phyloP scores from a whole-genome alignment of 1,284 basidiomycete genomes.

The Porogramme epimiltina region DNA sequence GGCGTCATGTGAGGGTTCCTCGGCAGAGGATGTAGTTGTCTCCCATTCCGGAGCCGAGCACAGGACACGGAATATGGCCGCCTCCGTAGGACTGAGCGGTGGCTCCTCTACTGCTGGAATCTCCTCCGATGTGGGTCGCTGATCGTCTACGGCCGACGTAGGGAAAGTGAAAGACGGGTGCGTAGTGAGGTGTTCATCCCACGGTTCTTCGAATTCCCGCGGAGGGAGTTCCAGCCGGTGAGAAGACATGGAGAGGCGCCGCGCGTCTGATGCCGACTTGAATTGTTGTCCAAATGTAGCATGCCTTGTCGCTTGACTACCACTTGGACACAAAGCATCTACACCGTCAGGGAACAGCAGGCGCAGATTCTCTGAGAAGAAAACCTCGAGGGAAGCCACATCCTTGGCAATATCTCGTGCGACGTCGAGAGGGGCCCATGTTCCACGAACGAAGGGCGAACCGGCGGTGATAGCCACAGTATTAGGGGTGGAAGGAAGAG shows the following conservation, averaged over 20 bases:
- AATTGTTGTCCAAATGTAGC: conserved; percentile 61
- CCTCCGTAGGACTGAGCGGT: conserved; percentile 68
- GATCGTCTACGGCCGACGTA: conserved; percentile 24
- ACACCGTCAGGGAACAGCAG: conserved; percentile 53
- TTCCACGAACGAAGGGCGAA: conserved; percentile 53
- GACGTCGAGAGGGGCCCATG: conserved; percentile 64
- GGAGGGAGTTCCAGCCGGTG: conserved; percentile 28
- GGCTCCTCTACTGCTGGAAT: conserved; percentile 32
- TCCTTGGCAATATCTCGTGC: conserved; percentile 53
- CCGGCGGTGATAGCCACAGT: conserved; percentile 48
- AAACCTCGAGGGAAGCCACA: conserved; percentile 47
- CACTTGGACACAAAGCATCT: conserved; percentile 4
- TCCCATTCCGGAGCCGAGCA: conserved; percentile 64
- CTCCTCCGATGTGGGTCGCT: conserved; percentile 24
- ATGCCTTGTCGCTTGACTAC: conserved; percentile 26
- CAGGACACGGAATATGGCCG: conserved; percentile 66
- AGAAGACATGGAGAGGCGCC: conserved; percentile 29
- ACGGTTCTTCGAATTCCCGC: conserved; percentile 26
- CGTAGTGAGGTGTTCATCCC: conserved; percentile 31
- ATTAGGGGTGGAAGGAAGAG: conserved; percentile 39
- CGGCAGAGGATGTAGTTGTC: conserved; percentile 14
- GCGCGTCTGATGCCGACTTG: conserved; percentile 47
- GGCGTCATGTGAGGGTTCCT: not conserved
- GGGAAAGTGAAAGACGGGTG: conserved; percentile 33
- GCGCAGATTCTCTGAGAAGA: conserved; percentile 61